Conservation (phyloP, 1,284 basidiomycete species). For the Ganoderma sinense region DNA sequence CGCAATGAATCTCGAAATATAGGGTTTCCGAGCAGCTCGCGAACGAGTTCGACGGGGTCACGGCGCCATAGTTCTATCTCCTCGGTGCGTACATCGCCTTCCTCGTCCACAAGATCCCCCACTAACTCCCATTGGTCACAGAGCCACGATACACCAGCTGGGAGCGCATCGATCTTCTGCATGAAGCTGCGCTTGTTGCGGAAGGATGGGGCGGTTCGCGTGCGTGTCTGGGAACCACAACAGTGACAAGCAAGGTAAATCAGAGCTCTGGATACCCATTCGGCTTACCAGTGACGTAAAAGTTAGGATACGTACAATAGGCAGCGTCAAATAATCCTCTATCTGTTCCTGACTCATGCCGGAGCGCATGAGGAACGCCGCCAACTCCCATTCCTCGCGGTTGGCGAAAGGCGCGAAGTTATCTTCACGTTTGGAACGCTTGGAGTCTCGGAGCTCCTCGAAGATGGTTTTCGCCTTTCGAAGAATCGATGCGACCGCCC, state of each 20-base stretch:
- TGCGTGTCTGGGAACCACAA: conserved; percentile 14
- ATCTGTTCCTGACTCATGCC: conserved; percentile 39
- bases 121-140: conserved; percentile 33
- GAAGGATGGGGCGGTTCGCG: conserved; percentile 27
- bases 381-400: conserved; percentile 42
- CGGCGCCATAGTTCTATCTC: conserved; percentile 37
- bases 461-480: conserved; percentile 23
- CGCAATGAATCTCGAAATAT: conserved; percentile 37
- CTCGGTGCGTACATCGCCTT: conserved; percentile 28
- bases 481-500: conserved; percentile 1
- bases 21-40: conserved; percentile 44
- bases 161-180: conserved; percentile 40
- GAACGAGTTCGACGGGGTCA: conserved; percentile 41
- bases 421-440: conserved; percentile 4
- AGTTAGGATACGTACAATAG: conserved; percentile 43
- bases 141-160: conserved; percentile 33
- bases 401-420: conserved; percentile 35
- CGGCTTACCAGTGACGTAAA: no score
- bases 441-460: conserved; percentile 20
- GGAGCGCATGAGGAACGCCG: conserved; percentile 38
- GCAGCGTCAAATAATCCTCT: conserved; percentile 42
- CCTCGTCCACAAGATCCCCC: conserved; percentile 37
- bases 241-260: no score
- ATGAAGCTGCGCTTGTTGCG: conserved; percentile 36
- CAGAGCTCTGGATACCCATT: no score